phyloP scores from a whole-genome alignment of 2,329 filamentous ascomycete species.

The Trichophyton equinum region DNA sequence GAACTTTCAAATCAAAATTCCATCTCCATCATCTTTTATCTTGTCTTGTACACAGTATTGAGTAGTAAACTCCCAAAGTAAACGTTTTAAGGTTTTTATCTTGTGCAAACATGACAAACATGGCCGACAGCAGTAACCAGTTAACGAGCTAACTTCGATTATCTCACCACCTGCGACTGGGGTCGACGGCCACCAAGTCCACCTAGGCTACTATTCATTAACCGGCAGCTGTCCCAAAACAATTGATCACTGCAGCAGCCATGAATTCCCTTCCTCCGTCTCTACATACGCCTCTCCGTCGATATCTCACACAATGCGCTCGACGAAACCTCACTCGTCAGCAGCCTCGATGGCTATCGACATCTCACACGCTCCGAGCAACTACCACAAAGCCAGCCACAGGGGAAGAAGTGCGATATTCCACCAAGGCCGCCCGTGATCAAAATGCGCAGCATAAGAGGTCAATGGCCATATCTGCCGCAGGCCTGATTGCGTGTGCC shows the following conservation, averaged over 20 bases:
- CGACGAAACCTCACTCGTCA: conserved; percentile 4
- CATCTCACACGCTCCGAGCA: conserved; percentile 19
- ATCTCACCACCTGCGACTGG: no score
- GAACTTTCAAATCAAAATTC: neutral
- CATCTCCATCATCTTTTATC: neutral
- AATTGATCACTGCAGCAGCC: neutral
- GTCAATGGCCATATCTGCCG: conserved; percentile 24
- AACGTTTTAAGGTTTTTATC: neutral
- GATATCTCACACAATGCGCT: conserved; percentile 11
- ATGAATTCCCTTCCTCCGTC: conserved; percentile 5
- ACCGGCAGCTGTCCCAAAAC: neutral
- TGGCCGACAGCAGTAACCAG: no score
- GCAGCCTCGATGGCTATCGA: conserved; percentile 17
- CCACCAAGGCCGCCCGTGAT: conserved; percentile 14
- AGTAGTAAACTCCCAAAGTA: no score
- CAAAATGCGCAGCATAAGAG: conserved; percentile 21
- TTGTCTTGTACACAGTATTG: neutral
- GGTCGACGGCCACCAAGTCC: neutral
- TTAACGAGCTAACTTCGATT: no score
- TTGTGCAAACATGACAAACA: conserved; percentile 2
- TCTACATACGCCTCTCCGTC: conserved; percentile 11
- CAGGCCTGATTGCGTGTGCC: conserved; percentile 29
- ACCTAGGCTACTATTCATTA: neutral
- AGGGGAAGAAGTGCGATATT: conserved; percentile 12
- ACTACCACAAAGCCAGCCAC: conserved; percentile 19